phyloP scores from a whole-genome alignment of 1,139 yeast species.

The Blastobotrys aristatus region DNA sequence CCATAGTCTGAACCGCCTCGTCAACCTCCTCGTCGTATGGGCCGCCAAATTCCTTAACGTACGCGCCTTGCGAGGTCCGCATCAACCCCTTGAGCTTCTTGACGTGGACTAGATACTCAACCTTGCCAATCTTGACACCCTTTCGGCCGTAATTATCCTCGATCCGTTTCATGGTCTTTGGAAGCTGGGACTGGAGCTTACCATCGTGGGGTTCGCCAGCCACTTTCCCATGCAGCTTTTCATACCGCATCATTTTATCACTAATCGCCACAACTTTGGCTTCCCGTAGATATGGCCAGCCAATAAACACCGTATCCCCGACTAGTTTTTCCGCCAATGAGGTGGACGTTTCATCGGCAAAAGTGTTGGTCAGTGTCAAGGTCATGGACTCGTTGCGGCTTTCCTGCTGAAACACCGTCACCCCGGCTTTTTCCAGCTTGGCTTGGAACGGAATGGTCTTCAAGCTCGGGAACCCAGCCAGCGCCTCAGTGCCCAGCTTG shows the following conservation, averaged over 20 bases:
- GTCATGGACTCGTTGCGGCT: slow-evolving; percentile 80
- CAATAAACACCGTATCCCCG: slow-evolving; percentile 60
- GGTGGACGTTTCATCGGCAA: slow-evolving; percentile 43
- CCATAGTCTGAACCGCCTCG: slow-evolving; percentile 74
- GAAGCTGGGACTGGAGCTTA: slow-evolving; percentile 44
- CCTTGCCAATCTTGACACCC: slow-evolving; percentile 54
- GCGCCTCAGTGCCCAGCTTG: slow-evolving; percentile 57
- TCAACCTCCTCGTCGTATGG: slow-evolving; percentile 36
- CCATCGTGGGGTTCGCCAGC: slow-evolving; percentile 28
- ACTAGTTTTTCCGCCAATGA: slow-evolving; percentile 57
- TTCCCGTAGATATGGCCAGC: slow-evolving; percentile 89
- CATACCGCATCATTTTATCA: slow-evolving; percentile 51
- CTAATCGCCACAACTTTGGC: slow-evolving; percentile 62
- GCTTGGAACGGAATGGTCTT: slow-evolving; percentile 59
- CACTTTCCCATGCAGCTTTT: slow-evolving; percentile 34
- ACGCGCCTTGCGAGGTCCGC: slow-evolving; percentile 69
- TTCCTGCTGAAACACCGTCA: slow-evolving; percentile 78
- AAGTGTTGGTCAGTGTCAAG: slow-evolving; percentile 53
- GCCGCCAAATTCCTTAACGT: slow-evolving; percentile 54
- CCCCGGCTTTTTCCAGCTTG: slow-evolving; percentile 54
- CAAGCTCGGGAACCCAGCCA: slow-evolving; percentile 90
- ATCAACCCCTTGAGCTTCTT: slow-evolving; percentile 74
- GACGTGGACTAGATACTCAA: slow-evolving; percentile 60
- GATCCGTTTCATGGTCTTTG: slow-evolving; percentile 32
- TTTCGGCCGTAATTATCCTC: slow-evolving; percentile 41